Conservation (phyloP, 441 rosid species). For the Brassica balearica region DNA sequence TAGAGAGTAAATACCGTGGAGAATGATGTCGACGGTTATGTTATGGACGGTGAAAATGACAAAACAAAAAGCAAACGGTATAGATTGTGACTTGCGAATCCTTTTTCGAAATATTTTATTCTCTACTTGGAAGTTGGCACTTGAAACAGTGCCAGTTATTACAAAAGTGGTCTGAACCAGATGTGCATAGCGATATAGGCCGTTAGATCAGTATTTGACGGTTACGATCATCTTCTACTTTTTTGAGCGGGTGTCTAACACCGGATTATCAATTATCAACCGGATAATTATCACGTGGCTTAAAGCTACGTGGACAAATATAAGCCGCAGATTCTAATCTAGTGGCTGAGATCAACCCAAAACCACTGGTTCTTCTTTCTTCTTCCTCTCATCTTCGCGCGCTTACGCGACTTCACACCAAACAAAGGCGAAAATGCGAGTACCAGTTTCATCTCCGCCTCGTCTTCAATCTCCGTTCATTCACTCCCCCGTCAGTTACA, state of each 20-base stretch:
- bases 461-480: constrained; percentile 70
- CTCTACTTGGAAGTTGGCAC: constrained; percentile 35
- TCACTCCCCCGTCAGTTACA: constrained; percentile 53
- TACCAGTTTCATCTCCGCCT: constrained; percentile 50
- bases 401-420: constrained; percentile 27
- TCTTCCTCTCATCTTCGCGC: constrained; percentile 47
- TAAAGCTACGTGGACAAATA: not conserved
- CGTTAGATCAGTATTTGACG: constrained; percentile 36
- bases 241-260: constrained; percentile 8
- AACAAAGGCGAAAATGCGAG: constrained; percentile 49
- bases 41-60: constrained; percentile 44
- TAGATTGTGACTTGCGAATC: constrained; percentile 38
- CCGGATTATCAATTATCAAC: not conserved
- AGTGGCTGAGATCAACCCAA: constrained; percentile 42
- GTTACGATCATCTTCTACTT: constrained; percentile 22
- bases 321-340: not conserved
- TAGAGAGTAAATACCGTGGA: not conserved
- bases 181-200: not conserved
- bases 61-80: no score
- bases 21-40: constrained; percentile 33
- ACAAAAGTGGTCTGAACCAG: not conserved
- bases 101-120: constrained; percentile 34
- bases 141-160: constrained; percentile 27
- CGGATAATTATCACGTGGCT: not conserved
- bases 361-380: constrained; percentile 34